A percentile compares a stretch with the other conserved stretches of the same genome.
phyloP scores from a whole-genome alignment of 2,329 filamentous ascomycete genomes.

The Chrysoporthe puriensis region DNA sequence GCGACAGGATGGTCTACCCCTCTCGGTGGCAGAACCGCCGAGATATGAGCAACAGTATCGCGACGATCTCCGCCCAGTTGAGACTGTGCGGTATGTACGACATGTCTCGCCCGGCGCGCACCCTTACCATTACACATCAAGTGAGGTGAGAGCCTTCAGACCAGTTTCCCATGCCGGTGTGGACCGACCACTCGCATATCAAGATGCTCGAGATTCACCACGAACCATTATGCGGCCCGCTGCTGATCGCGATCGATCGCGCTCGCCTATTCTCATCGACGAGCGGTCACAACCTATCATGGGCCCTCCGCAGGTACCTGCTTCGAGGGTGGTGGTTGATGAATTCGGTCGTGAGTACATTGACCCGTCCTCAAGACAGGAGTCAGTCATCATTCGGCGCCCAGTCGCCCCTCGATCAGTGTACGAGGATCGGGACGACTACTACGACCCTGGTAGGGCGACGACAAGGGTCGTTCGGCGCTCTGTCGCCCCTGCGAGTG shows the following conservation, averaged over 20 bases:
- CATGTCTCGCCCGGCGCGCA: conserved; percentile 44
- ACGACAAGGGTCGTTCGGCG: conserved; percentile 43
- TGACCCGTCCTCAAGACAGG: conserved; percentile 51
- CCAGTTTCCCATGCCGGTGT: conserved; percentile 48
- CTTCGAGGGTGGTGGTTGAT: conserved; percentile 76
- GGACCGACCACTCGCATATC: conserved; percentile 48
- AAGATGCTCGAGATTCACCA: conserved; percentile 46
- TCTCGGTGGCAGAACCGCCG: conserved; percentile 33
- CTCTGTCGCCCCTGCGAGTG: conserved; percentile 53
- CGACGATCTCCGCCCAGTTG: conserved; percentile 38
- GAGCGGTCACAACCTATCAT: conserved; percentile 50
- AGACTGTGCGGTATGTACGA: conserved; percentile 41
- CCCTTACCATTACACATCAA: conserved; percentile 42
- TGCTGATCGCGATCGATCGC: conserved; percentile 51
- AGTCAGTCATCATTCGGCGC: conserved; percentile 47
- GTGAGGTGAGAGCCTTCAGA: conserved; percentile 44
- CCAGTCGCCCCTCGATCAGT: conserved; percentile 52
- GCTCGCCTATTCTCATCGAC: conserved; percentile 51
- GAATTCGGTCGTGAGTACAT: conserved; percentile 80
- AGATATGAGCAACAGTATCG: conserved; percentile 41
- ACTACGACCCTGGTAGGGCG: conserved; percentile 29
- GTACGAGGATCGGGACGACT: conserved; percentile 36
- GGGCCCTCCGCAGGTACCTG: conserved; percentile 54
- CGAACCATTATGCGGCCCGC: conserved; percentile 55
- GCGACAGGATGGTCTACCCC: conserved; percentile 34